Base-by-base conservation (phyloP, 306 rosid genomes). In the Cicer judaicum region DNA sequence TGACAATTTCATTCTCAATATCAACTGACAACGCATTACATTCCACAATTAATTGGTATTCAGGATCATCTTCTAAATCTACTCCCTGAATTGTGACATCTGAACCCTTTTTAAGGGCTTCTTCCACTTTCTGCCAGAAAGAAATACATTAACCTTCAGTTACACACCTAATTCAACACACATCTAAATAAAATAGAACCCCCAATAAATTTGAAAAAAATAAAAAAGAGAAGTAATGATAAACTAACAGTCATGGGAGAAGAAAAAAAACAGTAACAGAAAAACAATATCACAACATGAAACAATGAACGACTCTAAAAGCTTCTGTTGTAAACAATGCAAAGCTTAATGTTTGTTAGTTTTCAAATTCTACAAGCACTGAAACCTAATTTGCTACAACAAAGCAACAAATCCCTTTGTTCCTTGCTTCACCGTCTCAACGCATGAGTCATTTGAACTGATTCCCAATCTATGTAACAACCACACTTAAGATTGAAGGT, bases 61-160 rank as follows among this genome's bases (percentile, higher is more conserved):
- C 97, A 10, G 97, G 98, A 83, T 93, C 97, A 79, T 93, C 98
- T 80, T 91, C 96, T 85, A 93, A 70, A 52, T 82, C 89, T 56
- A 85, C 78, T 42, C 87, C 91, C 9, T 85, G 91, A 83, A 18
- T 48, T 12, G 92, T 81, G 55, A 70, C 79, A 74, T 87, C 90
- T 6, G 92, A 86, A 75, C 76, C 89, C 77, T 78, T 91, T 75
- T 83, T 79, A 67, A 93, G 87, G 5, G 96, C 98, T 70, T 83
- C 90, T 80, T 89, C 93, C 81, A 91, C 98, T 88, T 91, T 93
- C 98, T 91, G 92, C 79, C 71, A 78, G 68, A 44, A 80, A 52
- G 83, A 70, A 74, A 36, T 76, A 49, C 53, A 62, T 53, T 64
- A 64, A n/a, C 71, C 47, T n/a, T 65, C 62, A 52, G 49, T 49